Conservation (phyloP, 2,329 filamentous ascomycete species). For the Penicillium concentricum region DNA sequence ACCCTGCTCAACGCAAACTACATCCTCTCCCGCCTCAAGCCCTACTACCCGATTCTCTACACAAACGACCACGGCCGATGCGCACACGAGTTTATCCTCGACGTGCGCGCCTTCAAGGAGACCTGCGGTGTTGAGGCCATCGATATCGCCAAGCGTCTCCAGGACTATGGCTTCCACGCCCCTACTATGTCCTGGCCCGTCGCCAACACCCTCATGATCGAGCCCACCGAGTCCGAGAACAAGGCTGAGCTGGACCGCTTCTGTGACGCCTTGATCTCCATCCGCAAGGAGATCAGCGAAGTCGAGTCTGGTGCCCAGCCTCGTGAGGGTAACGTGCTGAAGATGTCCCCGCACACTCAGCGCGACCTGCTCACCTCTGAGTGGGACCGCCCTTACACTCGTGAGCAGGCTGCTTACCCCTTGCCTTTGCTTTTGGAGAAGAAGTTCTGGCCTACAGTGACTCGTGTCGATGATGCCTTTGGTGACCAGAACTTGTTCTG, state of each 20-base stretch:
- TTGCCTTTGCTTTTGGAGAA: constrained; percentile 80
- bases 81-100: constrained; percentile 96
- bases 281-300: constrained; percentile 78
- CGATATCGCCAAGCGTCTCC: constrained; percentile 92
- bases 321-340: constrained; percentile 76
- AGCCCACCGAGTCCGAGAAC: constrained; percentile 91
- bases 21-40: constrained; percentile 80
- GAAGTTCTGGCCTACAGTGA: constrained; percentile 95
- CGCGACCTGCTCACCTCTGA: constrained; percentile 71
- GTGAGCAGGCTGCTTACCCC: constrained; percentile 85
- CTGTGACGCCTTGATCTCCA: constrained; percentile 83
- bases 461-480: constrained; percentile 84
- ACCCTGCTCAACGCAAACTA: constrained; percentile 98
- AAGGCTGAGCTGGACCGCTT: constrained; percentile 92
- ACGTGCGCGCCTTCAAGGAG: constrained; percentile 80
- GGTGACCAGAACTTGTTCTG: constrained; percentile 93
- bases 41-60: constrained; percentile 89
- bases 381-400: constrained; percentile 79
- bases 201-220: constrained; percentile 94
- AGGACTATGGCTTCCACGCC: constrained; percentile 96
- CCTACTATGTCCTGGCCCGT: constrained; percentile 98
- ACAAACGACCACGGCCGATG: constrained; percentile 85
- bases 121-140: constrained; percentile 83
- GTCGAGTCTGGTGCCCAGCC: constrained; percentile 78
- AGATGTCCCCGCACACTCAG: constrained; percentile 84